Base-by-base conservation (phyloP, 805 yeast species). In the Priceomyces haplophilus region DNA sequence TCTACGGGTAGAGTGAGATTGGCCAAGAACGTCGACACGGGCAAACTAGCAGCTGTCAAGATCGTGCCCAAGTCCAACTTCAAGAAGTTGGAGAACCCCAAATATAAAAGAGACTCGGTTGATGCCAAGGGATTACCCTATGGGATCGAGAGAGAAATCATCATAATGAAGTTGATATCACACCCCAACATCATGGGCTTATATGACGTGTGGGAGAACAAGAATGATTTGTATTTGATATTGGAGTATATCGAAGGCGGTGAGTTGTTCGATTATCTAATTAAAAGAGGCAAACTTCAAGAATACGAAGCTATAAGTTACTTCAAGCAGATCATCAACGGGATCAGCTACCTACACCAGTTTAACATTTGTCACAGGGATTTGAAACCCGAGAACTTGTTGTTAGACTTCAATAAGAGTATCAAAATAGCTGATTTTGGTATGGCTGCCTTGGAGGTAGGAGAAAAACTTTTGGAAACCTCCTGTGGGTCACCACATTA, bases 121-220 rank as follows among this genome's bases (percentile, higher is more conserved):
- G 60, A 66, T 15, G 25, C 19, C 11, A 79, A 76, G 43, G 75
- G 66, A 38, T 71, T 86, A 40, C 88, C 90, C 13, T 85, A 85
- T 56, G 93, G 93, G n/a, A 85, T 85, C 37, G 95, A 85, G 61
- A 72, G 95, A 49, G 95, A 86, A 58, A 86, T 86, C 53, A 84
- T 86, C 53, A 86, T 86, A 47, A 86, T 86, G 95, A 86, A 86
- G 61, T 69, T 86, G 45, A 73, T 86, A 33, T 79, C 83, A 27
- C 93, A 86, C 61, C 83, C 85, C 23, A 85, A 86, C 59, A 86
- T 86, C 35, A 75, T 86, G 76, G 81, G 88, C 12, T 67, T 86
- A 32, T 85, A 82, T 54, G 99, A 93, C 59, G 99, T 93, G 18
- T 93, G 98, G 98, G 99, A 93, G 64, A 91, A 95, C 51, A 83